Conservation (phyloP, 2,329 filamentous ascomycete genomes). For the Aspergillus phoenicis region DNA sequence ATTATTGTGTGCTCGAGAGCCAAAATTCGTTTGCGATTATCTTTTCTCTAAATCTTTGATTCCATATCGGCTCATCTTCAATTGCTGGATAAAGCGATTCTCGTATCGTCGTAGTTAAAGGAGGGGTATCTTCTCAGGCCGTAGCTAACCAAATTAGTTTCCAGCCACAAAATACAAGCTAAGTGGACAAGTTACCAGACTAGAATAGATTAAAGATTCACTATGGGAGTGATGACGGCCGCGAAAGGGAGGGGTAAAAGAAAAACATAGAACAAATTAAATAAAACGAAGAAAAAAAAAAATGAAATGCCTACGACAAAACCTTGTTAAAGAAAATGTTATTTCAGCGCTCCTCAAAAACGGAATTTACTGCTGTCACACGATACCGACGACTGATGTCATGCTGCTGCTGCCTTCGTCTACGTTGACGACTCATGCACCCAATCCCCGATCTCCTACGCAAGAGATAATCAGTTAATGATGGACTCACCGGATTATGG, state of each 20-base stretch:
- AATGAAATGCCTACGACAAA: neutral
- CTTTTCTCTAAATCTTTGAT: neutral
- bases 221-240: neutral
- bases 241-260: neutral
- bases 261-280: too few relatives aligned
- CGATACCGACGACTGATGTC: slow-evolving; percentile 20
- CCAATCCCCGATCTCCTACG: neutral
- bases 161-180: too few relatives aligned
- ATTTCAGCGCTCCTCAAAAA: neutral
- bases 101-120: too few relatives aligned
- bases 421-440: slow-evolving; percentile 1
- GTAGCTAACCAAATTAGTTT: too few relatives aligned
- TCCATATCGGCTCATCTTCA: neutral
- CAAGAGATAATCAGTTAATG: neutral
- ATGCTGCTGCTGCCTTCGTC: slow-evolving; percentile 8
- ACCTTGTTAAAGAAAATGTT: neutral
- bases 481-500: neutral
- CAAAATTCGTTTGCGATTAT: neutral
- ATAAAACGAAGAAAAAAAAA: neutral
- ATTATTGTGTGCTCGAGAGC: neutral
- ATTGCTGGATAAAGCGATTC: too few relatives aligned
- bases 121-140: too few relatives aligned
- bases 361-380: slow-evolving; percentile 20
- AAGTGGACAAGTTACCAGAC: too few relatives aligned
- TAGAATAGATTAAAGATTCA: too few relatives aligned